A percentile compares a stretch with the other conserved stretches of the same genome.
These are phyloP conservation scores for Neotropicomus parvogracilis DNA, from an alignment of 1,284 basidiomycete genomes.

Conservation along the genomic window DNA sequence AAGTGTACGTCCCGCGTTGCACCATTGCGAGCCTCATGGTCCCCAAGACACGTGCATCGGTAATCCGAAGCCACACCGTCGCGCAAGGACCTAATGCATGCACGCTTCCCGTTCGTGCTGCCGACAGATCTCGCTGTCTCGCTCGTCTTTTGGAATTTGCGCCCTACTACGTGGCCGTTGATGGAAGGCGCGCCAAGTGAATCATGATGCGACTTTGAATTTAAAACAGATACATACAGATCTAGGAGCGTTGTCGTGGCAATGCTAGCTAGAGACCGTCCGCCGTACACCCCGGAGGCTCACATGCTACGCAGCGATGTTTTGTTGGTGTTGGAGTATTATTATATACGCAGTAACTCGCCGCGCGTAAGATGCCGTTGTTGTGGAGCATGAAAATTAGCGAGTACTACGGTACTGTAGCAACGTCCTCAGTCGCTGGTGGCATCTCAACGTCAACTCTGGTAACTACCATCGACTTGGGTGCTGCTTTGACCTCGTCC, in stretches of 20 bases:
- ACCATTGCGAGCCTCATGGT: too few relatives aligned
- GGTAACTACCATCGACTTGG: not conserved
- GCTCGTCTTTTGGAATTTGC: conserved; percentile 72
- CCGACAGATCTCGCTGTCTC: conserved; percentile 90
- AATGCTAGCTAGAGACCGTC: conserved; percentile 1
- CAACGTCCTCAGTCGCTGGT: not conserved
- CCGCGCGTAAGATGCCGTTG: conserved; percentile 17
- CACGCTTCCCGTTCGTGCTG: too few relatives aligned
- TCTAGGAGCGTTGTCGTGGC: conserved; percentile 11
- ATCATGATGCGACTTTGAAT: too few relatives aligned
- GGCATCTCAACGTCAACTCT: not conserved
- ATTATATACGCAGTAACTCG: conserved; percentile 7
- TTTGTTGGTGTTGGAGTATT: too few relatives aligned
- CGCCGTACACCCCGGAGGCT: not conserved
- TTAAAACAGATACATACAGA: conserved; percentile 37
- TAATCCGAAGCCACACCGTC: too few relatives aligned
- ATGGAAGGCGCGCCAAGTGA: conserved; percentile 78
- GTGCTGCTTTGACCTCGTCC: conserved; percentile 18
- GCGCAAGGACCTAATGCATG: conserved; percentile 63
- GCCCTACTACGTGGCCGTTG: conserved; percentile 76
- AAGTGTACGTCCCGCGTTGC: conserved; percentile 60
- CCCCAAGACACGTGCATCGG: too few relatives aligned
- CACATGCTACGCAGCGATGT: too few relatives aligned
- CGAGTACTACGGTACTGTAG: not conserved
- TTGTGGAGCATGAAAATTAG: conserved; percentile 23